Conservation (phyloP, 2,329 filamentous ascomycete genomes). For the Aurifilum marmelostoma region DNA sequence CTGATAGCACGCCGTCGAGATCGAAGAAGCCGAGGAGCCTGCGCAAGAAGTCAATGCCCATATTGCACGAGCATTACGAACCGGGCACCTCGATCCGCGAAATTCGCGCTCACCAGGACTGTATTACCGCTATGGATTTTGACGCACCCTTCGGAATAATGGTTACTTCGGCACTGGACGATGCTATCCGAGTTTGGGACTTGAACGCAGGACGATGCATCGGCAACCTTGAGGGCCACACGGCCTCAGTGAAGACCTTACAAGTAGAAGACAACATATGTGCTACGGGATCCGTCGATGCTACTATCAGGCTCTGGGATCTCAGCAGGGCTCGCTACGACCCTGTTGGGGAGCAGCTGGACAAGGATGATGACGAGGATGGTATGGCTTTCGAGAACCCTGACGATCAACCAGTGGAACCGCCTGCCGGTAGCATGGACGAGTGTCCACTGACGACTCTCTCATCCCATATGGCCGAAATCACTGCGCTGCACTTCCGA, state of each 20-base stretch:
- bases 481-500: constrained; percentile 90
- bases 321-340: constrained; percentile 85
- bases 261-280: constrained; percentile 96
- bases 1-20: constrained; percentile 53
- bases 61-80: constrained; percentile 93
- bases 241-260: constrained; percentile 87
- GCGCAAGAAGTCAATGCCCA: constrained; percentile 84
- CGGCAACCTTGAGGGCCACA: constrained; percentile 88
- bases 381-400: constrained; percentile 74
- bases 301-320: constrained; percentile 94
- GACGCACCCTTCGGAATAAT: constrained; percentile 96
- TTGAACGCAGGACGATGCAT: constrained; percentile 91
- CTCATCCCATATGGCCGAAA: constrained; percentile 88
- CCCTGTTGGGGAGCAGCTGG: constrained; percentile 64
- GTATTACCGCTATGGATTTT: constrained; percentile 89
- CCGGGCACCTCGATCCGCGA: constrained; percentile 87
- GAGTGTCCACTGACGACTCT: constrained; percentile 90
- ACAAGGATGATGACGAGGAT: constrained; percentile 64
- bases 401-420: constrained; percentile 69
- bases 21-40: constrained; percentile 58
- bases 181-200: constrained; percentile 95
- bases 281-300: constrained; percentile 92
- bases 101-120: constrained; percentile 84
- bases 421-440: constrained; percentile 78
- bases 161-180: constrained; percentile 89